Evolutionary conservation across 2,329 filamentous ascomycete genomes (phyloP).

Genomic region (Aspergillus pseudoglaucus): DNA sequence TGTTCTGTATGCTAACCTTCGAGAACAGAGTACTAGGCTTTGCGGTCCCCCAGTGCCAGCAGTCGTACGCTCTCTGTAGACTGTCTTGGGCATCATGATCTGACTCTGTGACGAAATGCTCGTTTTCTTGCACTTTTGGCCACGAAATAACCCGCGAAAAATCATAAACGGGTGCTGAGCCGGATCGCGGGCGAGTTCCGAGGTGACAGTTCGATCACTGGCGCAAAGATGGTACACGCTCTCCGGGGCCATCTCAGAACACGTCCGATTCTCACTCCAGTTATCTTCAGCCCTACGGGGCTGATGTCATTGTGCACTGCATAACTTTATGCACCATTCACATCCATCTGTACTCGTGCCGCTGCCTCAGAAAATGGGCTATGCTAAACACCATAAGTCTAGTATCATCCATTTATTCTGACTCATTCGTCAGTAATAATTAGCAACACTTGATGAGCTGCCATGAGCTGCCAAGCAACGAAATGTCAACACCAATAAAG

Average conservation of each 20-base stretch:
- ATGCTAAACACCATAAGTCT: no score
- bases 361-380: no score
- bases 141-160: slow-evolving; percentile 51
- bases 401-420: no score
- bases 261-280: slow-evolving; percentile 9
- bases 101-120: slow-evolving; percentile 12
- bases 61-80: slow-evolving; percentile 50
- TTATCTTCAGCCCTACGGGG: no score
- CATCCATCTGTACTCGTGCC: no score
- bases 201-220: slow-evolving; percentile 50
- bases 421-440: no score
- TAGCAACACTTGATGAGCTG: no score
- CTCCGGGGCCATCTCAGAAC: slow-evolving; percentile 36
- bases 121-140: slow-evolving; percentile 21
- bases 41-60: slow-evolving; percentile 61
- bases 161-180: slow-evolving; percentile 47
- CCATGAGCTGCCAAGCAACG: no score
- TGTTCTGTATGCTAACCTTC: slow-evolving; percentile 33
- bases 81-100: slow-evolving; percentile 32
- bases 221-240: slow-evolving; percentile 49
- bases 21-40: slow-evolving; percentile 63
- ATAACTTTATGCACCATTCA: no score
- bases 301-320: no score
- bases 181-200: slow-evolving; percentile 50
- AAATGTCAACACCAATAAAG: no score